Conservation (phyloP, 1,284 basidiomycete genomes). For the Puccinia brachypodii region DNA sequence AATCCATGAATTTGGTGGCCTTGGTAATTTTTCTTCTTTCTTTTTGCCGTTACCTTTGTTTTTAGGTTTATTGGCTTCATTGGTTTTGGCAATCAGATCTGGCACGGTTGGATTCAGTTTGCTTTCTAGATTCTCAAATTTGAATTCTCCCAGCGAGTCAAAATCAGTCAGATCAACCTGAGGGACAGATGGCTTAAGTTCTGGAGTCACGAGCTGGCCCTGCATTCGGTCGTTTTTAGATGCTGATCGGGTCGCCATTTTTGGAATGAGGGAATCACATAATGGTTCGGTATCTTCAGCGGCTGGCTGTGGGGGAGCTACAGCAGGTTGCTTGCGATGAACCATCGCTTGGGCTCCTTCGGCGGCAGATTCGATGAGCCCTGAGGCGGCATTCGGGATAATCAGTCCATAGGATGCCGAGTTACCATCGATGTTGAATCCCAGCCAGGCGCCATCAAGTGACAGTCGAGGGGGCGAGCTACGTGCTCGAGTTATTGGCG, state of each 20-base stretch:
- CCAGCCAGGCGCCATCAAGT: background rate
- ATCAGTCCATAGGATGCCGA: background rate
- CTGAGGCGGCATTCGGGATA: background rate
- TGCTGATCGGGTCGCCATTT: background rate
- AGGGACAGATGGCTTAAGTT: background rate
- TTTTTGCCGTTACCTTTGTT: background rate
- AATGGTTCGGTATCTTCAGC: background rate
- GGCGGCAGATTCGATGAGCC: background rate
- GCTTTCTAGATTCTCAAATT: background rate
- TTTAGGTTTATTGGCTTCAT: background rate
- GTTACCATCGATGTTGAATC: too few species aligned
- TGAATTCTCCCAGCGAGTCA: background rate
- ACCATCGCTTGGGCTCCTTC: background rate
- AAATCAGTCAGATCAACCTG: background rate
- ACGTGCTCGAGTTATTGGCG: background rate
- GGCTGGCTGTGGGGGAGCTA: background rate
- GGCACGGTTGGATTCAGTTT: background rate
- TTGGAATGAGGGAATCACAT: background rate
- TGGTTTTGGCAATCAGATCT: background rate
- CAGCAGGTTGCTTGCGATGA: background rate
- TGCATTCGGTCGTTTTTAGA: background rate
- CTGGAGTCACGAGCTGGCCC: constrained; percentile 3
- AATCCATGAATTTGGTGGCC: constrained; percentile 48
- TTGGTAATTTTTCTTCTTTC: constrained; percentile 22
- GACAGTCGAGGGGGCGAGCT: constrained; percentile 6